Evolutionary conservation across 768 basidiomycete species (phyloP), one percentile per base, ranked within the genome.

Genomic region (Gautieria morchelliformis): DNA sequence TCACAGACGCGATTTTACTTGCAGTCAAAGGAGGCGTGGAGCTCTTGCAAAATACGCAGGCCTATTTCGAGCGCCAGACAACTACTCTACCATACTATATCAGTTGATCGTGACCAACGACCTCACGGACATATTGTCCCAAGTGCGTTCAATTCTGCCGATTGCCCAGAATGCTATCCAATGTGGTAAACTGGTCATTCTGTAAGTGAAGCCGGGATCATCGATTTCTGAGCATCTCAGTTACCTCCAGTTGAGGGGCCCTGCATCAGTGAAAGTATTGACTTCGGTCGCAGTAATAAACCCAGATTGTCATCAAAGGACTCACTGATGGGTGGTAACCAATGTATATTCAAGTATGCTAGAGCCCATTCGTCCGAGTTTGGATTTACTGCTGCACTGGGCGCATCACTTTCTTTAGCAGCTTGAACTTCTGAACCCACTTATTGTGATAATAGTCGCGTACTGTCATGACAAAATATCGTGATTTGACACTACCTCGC

Each of bases 161-260:
- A 63, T 55, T 8, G 69, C 68, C 69, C 69, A 70, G 51, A 65
- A 71, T 4, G 67, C 64, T 1, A 70, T 45, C 70, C 70, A 71
- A 52, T 66, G 68, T 2, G 61, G 62, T n/a, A 71, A 48, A 37
- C 70, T 67, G 24, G 9, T 52, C 12, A 20, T 27, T 6, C 9
- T 27, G 24, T 37, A 20, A 6, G 41, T 27, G 15, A 42, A 56
- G 20, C 1, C 33, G 19, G 17, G 5, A 14, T 2, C 1, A 40
- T 19, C 19, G 5, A 52, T 27, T 27, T 27, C 3, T 27, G 15
- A 15, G 37, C 46, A 10, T 35, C 2, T 39, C 6, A 5, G 56
- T 14, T 50, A 68, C 68, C 66, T 72, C 70, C 70, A 72, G 5
- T 33, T 15, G 11, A 1, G 12, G 1, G 68, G 71, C 6, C 63